Conservation (phyloP, 352 stramenopile genomes). For the Pythium grandisporangium region DNA sequence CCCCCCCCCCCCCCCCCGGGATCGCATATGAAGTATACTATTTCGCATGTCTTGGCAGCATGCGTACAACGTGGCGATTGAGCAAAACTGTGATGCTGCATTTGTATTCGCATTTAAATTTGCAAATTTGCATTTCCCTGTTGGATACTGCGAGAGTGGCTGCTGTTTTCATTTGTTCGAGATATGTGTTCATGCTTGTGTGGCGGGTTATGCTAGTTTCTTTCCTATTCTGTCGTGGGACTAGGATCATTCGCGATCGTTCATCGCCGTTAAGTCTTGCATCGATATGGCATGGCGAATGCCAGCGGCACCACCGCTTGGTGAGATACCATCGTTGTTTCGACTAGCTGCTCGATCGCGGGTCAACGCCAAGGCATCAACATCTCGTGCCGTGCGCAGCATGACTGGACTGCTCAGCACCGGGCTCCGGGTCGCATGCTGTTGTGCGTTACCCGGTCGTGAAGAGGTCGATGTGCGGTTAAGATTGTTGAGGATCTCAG, state of each 20-base stretch:
- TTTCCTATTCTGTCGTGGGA: background rate
- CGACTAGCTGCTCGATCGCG: too few species aligned
- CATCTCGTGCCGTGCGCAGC: too few species aligned
- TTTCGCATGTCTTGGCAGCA: constrained; percentile 26
- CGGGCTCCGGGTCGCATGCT: constrained; percentile 3
- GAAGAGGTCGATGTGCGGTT: constrained; percentile 27
- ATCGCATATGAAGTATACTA: too few species aligned
- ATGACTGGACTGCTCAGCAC: constrained; percentile 13
- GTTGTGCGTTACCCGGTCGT: background rate
- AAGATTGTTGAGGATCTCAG: constrained; percentile 64
- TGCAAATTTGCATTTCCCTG: too few species aligned
- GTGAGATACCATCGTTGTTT: too few species aligned
- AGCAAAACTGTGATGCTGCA: too few species aligned
- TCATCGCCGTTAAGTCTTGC: constrained; percentile 36
- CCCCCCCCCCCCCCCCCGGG: too few species aligned
- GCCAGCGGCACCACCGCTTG: constrained; percentile 4
- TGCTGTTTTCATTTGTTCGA: too few species aligned
- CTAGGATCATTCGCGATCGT: background rate
- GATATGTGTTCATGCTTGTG: background rate
- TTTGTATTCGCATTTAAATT: too few species aligned
- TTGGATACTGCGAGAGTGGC: too few species aligned
- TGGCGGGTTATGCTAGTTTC: too few species aligned
- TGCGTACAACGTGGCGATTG: constrained; percentile 73
- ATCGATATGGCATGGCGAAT: constrained; percentile 61
- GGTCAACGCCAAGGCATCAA: too few species aligned